Percentiles rank a stretch among this genome's conserved stretches.
These are phyloP conservation scores for Ricinus communis DNA, from an alignment of 345 rosid genomes.

Conservation along the genomic window DNA sequence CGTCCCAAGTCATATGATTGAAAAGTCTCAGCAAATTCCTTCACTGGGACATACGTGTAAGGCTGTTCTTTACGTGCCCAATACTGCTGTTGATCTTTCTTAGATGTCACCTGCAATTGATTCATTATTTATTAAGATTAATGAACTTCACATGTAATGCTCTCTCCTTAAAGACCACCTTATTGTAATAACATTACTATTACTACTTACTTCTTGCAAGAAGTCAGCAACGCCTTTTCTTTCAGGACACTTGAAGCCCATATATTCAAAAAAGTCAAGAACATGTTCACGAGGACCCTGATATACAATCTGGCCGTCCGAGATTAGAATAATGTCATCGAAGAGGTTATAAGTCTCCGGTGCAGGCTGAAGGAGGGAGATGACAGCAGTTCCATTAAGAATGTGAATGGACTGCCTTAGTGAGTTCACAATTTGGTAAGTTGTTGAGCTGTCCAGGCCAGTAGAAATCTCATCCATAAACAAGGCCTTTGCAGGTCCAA, in stretches of 20 bases:
- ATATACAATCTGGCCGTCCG: slow-evolving; percentile 65
- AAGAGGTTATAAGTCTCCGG: slow-evolving; percentile 70
- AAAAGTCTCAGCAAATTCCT: slow-evolving; percentile 58
- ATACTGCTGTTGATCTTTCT: slow-evolving; percentile 69
- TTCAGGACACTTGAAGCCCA: slow-evolving; percentile 75
- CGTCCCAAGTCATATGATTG: slow-evolving; percentile 40
- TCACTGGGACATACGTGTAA: slow-evolving; percentile 48
- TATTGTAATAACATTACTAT: not conserved
- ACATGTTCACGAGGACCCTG: slow-evolving; percentile 66
- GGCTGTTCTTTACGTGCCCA: slow-evolving; percentile 50
- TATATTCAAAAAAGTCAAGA: slow-evolving; percentile 50
- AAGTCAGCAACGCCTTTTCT: slow-evolving; percentile 80
- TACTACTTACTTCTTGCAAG: slow-evolving; percentile 67
- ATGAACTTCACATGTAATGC: not conserved
- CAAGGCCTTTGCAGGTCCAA: slow-evolving; percentile 62
- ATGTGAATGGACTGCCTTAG: slow-evolving; percentile 70
- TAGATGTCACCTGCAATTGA: slow-evolving; percentile 62
- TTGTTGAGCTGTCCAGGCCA: slow-evolving; percentile 80
- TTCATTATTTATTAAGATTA: not conserved
- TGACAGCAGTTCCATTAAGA: slow-evolving; percentile 56
- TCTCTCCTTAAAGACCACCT: not conserved
- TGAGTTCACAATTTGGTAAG: slow-evolving; percentile 68
- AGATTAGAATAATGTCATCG: slow-evolving; percentile 66
- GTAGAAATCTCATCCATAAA: slow-evolving; percentile 84
- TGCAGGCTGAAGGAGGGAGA: slow-evolving; percentile 83